Conservation (phyloP, 352 stramenopile genomes). For the Globisporangium paroecandrum region DNA sequence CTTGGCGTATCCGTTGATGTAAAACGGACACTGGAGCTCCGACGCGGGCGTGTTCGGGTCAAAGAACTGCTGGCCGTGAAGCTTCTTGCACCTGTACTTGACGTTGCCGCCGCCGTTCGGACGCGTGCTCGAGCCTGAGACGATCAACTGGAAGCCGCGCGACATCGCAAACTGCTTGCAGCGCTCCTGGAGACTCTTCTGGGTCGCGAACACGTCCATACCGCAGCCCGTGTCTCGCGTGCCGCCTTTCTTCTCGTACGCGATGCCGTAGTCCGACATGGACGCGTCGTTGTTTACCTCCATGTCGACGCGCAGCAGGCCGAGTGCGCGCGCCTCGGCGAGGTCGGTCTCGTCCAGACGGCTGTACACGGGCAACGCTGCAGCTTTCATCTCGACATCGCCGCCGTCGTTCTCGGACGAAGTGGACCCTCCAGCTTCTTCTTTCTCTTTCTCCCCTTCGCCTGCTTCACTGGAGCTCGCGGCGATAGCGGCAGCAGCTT, state of each 20-base stretch:
- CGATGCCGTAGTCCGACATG: slow-evolving; percentile 59
- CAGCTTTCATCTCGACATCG: slow-evolving; percentile 7
- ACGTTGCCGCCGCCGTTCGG: slow-evolving; percentile 71
- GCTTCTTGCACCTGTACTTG: slow-evolving; percentile 83
- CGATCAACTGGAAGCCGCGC: slow-evolving; percentile 70
- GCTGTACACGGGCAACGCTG: slow-evolving; percentile 32
- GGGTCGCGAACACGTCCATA: slow-evolving; percentile 51
- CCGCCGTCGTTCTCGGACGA: slow-evolving; percentile 9
- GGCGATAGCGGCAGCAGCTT: background rate
- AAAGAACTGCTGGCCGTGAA: slow-evolving; percentile 76
- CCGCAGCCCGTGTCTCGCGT: slow-evolving; percentile 48
- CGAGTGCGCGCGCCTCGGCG: slow-evolving; percentile 38
- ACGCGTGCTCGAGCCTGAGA: slow-evolving; percentile 62
- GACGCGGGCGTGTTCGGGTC: slow-evolving; percentile 46
- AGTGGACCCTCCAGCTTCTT: background rate
- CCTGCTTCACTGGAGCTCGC: background rate
- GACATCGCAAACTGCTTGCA: slow-evolving; percentile 80
- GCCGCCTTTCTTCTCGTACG: slow-evolving; percentile 74
- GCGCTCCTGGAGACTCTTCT: slow-evolving; percentile 65
- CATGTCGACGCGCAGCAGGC: slow-evolving; percentile 44
- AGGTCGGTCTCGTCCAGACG: slow-evolving; percentile 63
- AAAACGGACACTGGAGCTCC: slow-evolving; percentile 70
- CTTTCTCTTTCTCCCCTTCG: background rate
- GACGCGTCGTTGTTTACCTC: slow-evolving; percentile 40
- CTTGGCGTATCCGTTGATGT: slow-evolving; percentile 77